Conservation (phyloP, 2,329 filamentous ascomycete genomes). For the Penicillium sp. region DNA sequence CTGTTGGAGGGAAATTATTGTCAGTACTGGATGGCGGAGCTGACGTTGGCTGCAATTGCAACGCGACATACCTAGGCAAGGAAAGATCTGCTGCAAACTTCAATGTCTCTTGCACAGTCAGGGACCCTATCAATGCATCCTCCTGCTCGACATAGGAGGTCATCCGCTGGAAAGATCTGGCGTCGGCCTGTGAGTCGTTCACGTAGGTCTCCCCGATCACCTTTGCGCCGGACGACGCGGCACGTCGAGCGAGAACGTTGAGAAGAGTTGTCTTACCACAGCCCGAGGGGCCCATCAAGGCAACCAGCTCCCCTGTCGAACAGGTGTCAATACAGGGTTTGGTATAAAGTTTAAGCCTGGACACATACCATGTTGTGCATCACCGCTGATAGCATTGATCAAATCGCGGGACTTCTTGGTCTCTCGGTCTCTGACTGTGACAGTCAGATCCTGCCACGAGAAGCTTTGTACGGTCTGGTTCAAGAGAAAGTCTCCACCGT, state of each 20-base stretch:
- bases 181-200: conserved; percentile 61
- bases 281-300: conserved; percentile 76
- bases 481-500: conserved; percentile 31
- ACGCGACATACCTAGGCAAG: conserved; percentile 50
- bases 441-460: conserved; percentile 66
- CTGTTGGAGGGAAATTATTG: conserved; percentile 29
- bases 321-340: background rate
- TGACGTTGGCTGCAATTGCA: background rate
- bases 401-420: conserved; percentile 65
- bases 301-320: conserved; percentile 67
- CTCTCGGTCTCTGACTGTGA: conserved; percentile 71
- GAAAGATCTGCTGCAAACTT: conserved; percentile 73
- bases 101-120: conserved; percentile 79
- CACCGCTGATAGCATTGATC: conserved; percentile 63
- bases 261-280: conserved; percentile 82
- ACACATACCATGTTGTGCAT: conserved; percentile 60
- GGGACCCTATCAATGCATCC: conserved; percentile 76
- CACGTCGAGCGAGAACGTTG: conserved; percentile 71
- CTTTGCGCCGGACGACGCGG: conserved; percentile 54
- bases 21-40: background rate
- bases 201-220: conserved; percentile 59
- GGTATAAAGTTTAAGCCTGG: background rate
- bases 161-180: conserved; percentile 62
- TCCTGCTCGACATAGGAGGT: conserved; percentile 85
- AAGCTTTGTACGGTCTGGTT: conserved; percentile 67